Base-by-base conservation (phyloP, 768 basidiomycete genomes). In the Lanmaoa pseudosensibilis region DNA sequence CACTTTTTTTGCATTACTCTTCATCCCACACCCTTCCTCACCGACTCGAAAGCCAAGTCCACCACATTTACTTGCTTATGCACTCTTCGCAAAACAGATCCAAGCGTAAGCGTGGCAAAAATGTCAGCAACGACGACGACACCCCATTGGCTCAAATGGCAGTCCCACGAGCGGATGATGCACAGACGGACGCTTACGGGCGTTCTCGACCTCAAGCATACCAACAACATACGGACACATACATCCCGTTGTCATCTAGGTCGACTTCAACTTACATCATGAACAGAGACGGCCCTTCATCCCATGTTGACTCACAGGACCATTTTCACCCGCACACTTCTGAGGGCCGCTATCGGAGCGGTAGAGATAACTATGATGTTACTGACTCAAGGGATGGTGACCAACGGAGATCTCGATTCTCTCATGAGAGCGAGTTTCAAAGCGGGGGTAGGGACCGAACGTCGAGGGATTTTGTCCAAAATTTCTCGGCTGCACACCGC, bases 31-130 rank as follows among this genome's bases (percentile, higher is more conserved):
- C 55, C 48, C 53, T 49, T 61, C 58, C 46, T 21, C 56, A 59
- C 40, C 61, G 52, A 56, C 68, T 57, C 58, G 36, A 56, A 27
- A 57, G 62, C 59, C 55, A 59, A 55, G 48, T 52, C 49, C 52
- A 64, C 52, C 37, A 53, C 65, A 58, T 51, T 41, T 46, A 52
- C 60, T 47, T 67, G 58, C 67, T 68, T 58, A 76, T 79, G 75
- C 75, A 74, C 58, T 54, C 70, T 55, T 63, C 70, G 55, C 74
- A 75, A 58, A 64, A 65, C 62, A 77, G 75, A 60, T 73, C 76
- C 65, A 79, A 82, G 66, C 76, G 82, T 63, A 79, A 80, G 67
- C 80, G 81, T 69, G 74, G 72, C 53, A 77, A 77, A 71, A 82
- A 79, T 67, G 78, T 74, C 59, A 73, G 78, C 58, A 79, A 80